These are phyloP conservation scores for Phytopythium vexans DNA, from an alignment of 352 stramenopile species.

Conservation along the genomic window DNA sequence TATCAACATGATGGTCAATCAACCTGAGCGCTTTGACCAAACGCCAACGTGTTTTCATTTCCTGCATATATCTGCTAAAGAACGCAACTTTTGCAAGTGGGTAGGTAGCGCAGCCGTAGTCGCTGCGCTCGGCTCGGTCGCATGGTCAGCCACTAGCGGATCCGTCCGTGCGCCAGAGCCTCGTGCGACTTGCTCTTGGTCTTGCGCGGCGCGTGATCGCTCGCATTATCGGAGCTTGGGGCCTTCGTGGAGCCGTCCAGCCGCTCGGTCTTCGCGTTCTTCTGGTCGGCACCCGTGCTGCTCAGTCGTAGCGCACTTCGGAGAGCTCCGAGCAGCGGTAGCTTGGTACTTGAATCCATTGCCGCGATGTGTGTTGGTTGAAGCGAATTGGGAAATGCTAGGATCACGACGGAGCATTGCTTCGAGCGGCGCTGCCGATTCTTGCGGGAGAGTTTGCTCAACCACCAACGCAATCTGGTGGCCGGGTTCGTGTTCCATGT, in stretches of 20 bases:
- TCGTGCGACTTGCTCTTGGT: slow-evolving; percentile 3
- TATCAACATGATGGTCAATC: too few relatives aligned
- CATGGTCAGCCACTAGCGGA: not conserved
- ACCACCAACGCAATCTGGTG: not conserved
- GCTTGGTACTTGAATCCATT: not conserved
- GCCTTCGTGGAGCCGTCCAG: not conserved
- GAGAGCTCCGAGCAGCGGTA: not conserved
- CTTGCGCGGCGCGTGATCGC: not conserved
- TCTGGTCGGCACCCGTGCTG: not conserved
- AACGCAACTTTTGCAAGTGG: too few relatives aligned
- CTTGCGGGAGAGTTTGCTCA: not conserved
- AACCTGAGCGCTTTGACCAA: too few relatives aligned
- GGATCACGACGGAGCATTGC: not conserved
- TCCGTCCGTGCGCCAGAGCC: slow-evolving; percentile 3
- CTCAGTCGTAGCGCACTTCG: not conserved
- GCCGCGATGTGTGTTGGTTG: not conserved
- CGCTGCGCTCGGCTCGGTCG: not conserved
- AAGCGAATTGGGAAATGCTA: not conserved
- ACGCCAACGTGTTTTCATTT: too few relatives aligned
- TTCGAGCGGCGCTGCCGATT: not conserved
- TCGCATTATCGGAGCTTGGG: not conserved
- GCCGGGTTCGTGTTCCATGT: not conserved
- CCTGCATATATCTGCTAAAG: too few relatives aligned
- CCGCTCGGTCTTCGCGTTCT: not conserved
- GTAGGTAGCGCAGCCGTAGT: not conserved